Evolutionary conservation across 2,329 filamentous ascomycete species (phyloP), one percentile per base, ranked within the genome.

Genomic region (Cadophora sp.): DNA sequence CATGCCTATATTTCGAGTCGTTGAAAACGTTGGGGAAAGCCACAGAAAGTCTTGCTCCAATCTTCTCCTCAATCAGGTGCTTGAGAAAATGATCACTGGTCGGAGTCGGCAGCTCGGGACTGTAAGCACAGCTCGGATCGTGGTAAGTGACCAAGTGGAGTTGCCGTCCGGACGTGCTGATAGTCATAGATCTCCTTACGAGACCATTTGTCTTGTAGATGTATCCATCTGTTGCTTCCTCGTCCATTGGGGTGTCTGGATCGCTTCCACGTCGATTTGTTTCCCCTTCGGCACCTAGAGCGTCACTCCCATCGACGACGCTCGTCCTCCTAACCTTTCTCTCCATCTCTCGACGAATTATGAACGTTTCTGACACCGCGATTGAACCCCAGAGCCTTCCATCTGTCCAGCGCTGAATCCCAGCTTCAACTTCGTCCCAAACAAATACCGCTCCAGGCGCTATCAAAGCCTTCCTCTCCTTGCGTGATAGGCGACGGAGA

Each of bases 61-160:
- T 53, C 16, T 53, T 53, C 16, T 53, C 50, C 50, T 53, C 50
- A 53, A 53, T n/a, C 14, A n/a, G 18, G 9, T 53, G 50, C 24
- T n/a, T 30, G 14, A 53, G 50, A 33, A 18, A 16, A n/a, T 27
- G 30, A 53, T 53, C 50, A 8, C 13, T 53, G 9, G 50, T 53
- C 24, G 27, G 27, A 16, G 24, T 18, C 14, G 14, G 27, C 7
- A 53, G 16, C 16, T 53, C 50, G 6, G 50, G 27, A 9, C 14
- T 53, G 18, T 27, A n/a, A 33, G 24, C 27, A 33, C 27, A 33
- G n/a, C 13, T n/a, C 16, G 14, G 27, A 24, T 53, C 24, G 27
- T 53, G 24, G 27, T 53, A 53, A 53, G 50, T 53, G 3, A 53
- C 50, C 50, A 53, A 53, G 16, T 53, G 27, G n/a, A 33, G 50